Evolutionary conservation across 257 asterid species (phyloP), one percentile per base, ranked within the genome.

Genomic region (Solanum verrucosum): DNA sequence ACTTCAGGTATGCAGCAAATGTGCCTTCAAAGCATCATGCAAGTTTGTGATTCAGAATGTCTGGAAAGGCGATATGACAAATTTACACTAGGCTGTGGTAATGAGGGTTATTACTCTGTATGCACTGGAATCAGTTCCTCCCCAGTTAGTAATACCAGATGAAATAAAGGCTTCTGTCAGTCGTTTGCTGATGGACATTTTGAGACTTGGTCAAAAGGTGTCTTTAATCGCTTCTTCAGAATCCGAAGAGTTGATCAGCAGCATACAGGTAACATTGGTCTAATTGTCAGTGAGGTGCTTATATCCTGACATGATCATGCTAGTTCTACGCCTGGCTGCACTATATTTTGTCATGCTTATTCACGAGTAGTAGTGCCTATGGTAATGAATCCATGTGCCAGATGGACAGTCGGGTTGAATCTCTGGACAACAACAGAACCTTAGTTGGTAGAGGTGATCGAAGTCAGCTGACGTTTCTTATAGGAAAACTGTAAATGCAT

Each of bases 1-100:
- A 67, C 84, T 87, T 88, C 94, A 95, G 98, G 98, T 94, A 90
- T 96, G 99, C 90, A 74, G 89, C 84, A 91, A 87, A 87, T 96
- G 99, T 90, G 25, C 87, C 42, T 77, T 96, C 83, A 94, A 93
- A 88, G 87, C 90, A 18, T 90, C 92, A 20, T 95, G 98, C 95
- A 90, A 74, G 84, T 87, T 85, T 78, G 93, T 91, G 21, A 93
- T 93, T 89, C 94, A 92, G 90, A 49, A 68, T 60, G 85, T 84
- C 20, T 74, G 87, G 88, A 90, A 87, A 78, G n/a, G 75, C 37
- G 87, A 85, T 46, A 40, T 86, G 52, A 88, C 90, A 42, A 75
- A 56, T 65, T 89, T 96, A 89, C 29, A 87, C 56, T 67, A 95
- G 94, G 87, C 71, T 4, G 78, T 82, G 49, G 95, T 94, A 84